Conservation (phyloP, 2,329 filamentous ascomycete genomes). For the Corniculantispora saksenae region DNA sequence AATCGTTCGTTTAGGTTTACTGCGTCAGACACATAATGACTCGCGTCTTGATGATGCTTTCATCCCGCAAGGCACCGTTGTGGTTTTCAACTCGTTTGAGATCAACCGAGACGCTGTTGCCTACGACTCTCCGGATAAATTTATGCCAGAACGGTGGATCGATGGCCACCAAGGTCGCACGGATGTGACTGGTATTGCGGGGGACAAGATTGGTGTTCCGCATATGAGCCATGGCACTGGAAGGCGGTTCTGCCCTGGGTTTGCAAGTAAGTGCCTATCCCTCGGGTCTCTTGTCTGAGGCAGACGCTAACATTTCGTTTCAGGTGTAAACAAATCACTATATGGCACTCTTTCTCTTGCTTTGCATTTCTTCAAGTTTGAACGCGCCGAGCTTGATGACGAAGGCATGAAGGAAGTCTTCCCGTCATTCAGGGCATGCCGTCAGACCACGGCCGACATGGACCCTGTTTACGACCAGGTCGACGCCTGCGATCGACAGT, state of each 20-base stretch:
- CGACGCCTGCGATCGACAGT: conserved; percentile 8
- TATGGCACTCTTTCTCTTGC: conserved; percentile 12
- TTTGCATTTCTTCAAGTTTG: conserved; percentile 18
- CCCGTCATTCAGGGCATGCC: conserved; percentile 14
- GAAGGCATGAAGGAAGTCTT: conserved; percentile 9
- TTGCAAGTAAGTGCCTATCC: conserved; percentile 13
- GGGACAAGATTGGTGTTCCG: conserved; percentile 19
- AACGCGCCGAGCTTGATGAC: conserved; percentile 9
- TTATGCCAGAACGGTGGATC: conserved; percentile 18
- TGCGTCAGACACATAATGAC: conserved; percentile 13
- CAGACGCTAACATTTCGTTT: neutral
- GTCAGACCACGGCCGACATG: conserved; percentile 16
- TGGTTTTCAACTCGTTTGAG: conserved; percentile 15
- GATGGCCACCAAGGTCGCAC: conserved; percentile 18
- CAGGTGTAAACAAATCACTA: conserved; percentile 4
- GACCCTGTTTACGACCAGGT: conserved; percentile 13
- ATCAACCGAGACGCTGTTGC: conserved; percentile 17
- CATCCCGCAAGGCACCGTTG: conserved; percentile 18
- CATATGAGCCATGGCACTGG: conserved; percentile 18
- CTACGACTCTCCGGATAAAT: conserved; percentile 13
- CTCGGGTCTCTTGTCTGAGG: too few species aligned
- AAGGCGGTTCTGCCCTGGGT: conserved; percentile 16
- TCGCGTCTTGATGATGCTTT: conserved; percentile 5
- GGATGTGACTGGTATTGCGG: conserved; percentile 1
- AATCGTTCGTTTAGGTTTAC: conserved; percentile 14